Evolutionary conservation across 2,329 filamentous ascomycete genomes (phyloP).

Genomic region (Pseudogymnoascus sp.): DNA sequence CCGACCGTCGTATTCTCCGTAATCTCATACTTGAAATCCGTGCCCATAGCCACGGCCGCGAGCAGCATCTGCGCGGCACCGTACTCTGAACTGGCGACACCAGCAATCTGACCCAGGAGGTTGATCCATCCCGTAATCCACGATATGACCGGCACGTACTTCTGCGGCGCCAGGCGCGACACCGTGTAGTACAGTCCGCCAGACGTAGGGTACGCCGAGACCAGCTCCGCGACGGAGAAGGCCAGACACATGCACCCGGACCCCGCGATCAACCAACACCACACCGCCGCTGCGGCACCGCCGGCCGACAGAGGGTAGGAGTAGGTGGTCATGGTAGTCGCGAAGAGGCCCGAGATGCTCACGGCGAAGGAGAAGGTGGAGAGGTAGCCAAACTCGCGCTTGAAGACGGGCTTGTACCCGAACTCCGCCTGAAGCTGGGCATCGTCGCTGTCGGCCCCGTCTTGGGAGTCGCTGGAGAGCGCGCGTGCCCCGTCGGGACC

Average conservation of each 20-base stretch:
- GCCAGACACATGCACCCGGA: conserved; percentile 47
- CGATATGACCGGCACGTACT: conserved; percentile 40
- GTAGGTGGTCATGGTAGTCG: conserved; percentile 47
- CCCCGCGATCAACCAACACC: conserved; percentile 51
- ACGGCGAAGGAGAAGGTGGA: conserved; percentile 54
- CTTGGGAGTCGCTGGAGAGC: conserved; percentile 15
- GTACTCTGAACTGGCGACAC: conserved; percentile 49
- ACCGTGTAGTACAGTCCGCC: conserved; percentile 46
- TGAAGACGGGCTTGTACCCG: conserved; percentile 40
- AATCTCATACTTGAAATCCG: conserved; percentile 38
- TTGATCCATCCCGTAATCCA: conserved; percentile 40
- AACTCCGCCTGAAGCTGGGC: conserved; percentile 26
- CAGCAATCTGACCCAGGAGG: conserved; percentile 39
- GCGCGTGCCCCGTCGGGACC: conserved; percentile 15
- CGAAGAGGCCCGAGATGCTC: conserved; percentile 46
- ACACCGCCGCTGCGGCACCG: conserved; percentile 44
- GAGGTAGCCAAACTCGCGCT: conserved; percentile 48
- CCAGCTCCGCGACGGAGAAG: conserved; percentile 45
- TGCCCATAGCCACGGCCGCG: conserved; percentile 43
- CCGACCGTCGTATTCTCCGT: conserved; percentile 40
- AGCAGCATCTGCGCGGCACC: conserved; percentile 47
- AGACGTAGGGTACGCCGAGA: conserved; percentile 49
- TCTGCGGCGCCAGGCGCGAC: conserved; percentile 41
- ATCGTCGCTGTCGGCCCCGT: conserved; percentile 23
- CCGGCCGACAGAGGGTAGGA: conserved; percentile 44